Evolutionary conservation across 345 rosid genomes (phyloP).

Genomic region (Lumnitzera littorea): DNA sequence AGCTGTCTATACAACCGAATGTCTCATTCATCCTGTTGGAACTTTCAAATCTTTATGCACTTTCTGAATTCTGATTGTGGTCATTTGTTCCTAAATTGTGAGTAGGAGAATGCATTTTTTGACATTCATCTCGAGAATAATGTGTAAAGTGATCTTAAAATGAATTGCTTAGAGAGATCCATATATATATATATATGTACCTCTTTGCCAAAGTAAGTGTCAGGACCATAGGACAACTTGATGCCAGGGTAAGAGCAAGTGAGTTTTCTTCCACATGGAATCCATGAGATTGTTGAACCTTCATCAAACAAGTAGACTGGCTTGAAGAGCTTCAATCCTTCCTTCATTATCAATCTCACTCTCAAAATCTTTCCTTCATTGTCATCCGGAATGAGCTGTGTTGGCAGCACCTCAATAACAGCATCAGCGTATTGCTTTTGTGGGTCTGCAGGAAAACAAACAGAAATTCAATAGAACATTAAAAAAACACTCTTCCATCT

Average conservation of each 20-base stretch:
- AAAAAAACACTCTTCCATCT: too few species aligned
- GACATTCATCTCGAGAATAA: too few species aligned
- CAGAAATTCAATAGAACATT: too few species aligned
- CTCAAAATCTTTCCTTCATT: constrained; percentile 89
- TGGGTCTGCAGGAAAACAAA: constrained; percentile 47
- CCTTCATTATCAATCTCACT: constrained; percentile 89
- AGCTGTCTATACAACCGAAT: background rate
- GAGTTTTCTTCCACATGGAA: constrained; percentile 97
- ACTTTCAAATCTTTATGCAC: too few species aligned
- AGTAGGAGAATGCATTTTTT: background rate
- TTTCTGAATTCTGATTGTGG: too few species aligned
- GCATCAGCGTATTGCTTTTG: constrained; percentile 96
- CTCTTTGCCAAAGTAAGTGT: constrained; percentile 71
- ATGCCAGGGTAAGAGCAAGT: constrained; percentile 99
- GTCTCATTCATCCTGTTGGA: too few species aligned
- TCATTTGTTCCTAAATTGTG: too few species aligned
- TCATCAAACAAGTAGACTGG: constrained; percentile 92
- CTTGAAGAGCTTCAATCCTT: constrained; percentile 78
- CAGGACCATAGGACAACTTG: constrained; percentile 80
- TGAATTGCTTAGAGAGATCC: too few species aligned
- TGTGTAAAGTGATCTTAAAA: too few species aligned
- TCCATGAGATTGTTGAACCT: constrained; percentile 89
- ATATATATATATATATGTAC: constrained; percentile 19
- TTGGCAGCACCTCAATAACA: constrained; percentile 89
- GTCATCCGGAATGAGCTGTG: constrained; percentile 82